phyloP scores from a whole-genome alignment of 2,329 filamentous ascomycete species.

The Verticillium albo-atrum region DNA sequence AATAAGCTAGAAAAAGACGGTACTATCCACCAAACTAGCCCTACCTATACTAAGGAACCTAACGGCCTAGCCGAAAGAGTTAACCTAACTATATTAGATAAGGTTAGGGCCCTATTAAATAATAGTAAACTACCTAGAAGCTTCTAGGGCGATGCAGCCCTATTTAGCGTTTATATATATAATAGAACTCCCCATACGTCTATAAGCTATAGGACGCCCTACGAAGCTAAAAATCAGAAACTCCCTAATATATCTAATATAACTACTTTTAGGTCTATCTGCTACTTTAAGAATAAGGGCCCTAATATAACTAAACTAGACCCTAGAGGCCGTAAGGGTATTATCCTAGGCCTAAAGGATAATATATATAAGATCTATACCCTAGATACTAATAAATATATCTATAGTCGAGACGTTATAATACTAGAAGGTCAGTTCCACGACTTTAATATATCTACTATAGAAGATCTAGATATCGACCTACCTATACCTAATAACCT shows the following conservation, averaged over 20 bases:
- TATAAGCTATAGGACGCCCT: slow-evolving; percentile 3
- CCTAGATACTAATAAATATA: slow-evolving; percentile 5
- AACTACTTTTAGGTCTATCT: background rate
- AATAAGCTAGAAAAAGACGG: background rate
- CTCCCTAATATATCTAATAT: background rate
- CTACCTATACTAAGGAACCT: background rate
- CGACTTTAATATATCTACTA: background rate
- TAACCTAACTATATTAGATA: background rate
- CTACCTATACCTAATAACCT: background rate
- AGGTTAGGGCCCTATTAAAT: background rate
- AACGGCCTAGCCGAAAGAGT: background rate
- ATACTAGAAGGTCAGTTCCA: background rate
- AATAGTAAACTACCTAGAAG: background rate
- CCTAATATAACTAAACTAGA: background rate
- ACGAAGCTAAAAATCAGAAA: slow-evolving; percentile 5
- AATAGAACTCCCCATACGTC: background rate
- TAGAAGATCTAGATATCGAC: background rate
- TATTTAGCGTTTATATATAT: slow-evolving; percentile 1
- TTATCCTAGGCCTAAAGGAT: slow-evolving; percentile 1
- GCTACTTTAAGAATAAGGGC: slow-evolving; percentile 1
- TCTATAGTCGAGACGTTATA: background rate
- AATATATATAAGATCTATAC: slow-evolving; percentile 4
- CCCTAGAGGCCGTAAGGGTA: background rate
- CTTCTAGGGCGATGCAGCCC: background rate
- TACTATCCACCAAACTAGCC: background rate